Conservation (phyloP, 768 basidiomycete genomes). For the Tulasnella sp. region DNA sequence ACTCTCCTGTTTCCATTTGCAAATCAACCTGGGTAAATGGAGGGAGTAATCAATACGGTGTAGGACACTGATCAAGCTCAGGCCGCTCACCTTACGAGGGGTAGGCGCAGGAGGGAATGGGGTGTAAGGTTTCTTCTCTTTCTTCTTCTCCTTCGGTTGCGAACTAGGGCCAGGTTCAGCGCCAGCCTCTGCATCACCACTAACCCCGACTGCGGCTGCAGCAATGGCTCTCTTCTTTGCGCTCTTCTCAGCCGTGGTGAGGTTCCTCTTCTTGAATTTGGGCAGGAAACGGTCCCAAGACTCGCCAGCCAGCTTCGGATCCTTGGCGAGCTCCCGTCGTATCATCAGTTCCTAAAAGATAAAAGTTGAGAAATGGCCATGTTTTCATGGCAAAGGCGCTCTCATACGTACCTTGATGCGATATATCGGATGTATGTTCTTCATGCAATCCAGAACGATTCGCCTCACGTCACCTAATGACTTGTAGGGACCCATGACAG, state of each 20-base stretch:
- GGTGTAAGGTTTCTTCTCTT: slow-evolving; percentile 87
- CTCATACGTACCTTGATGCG: slow-evolving; percentile 69
- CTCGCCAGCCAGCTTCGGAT: slow-evolving; percentile 87
- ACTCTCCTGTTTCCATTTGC: slow-evolving; percentile 93
- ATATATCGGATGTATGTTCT: slow-evolving; percentile 98
- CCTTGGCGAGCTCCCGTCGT: slow-evolving; percentile 92
- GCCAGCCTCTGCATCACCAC: not conserved
- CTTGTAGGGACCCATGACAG: slow-evolving; percentile 95
- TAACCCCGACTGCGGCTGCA: slow-evolving; percentile 44
- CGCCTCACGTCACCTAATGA: slow-evolving; percentile 90
- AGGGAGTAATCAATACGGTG: not conserved
- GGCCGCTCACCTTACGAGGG: slow-evolving; percentile 64
- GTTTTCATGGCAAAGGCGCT: not conserved
- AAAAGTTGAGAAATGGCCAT: not conserved
- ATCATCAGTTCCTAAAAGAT: slow-evolving; percentile 89
- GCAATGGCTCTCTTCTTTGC: slow-evolving; percentile 75
- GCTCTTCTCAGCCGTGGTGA: slow-evolving; percentile 91
- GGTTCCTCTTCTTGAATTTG: slow-evolving; percentile 84
- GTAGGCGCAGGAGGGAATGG: slow-evolving; percentile 94
- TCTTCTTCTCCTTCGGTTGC: slow-evolving; percentile 24
- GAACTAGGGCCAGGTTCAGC: not conserved
- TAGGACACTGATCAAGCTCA: not conserved
- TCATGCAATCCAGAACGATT: slow-evolving; percentile 99
- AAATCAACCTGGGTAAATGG: slow-evolving; percentile 58
- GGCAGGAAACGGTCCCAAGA: slow-evolving; percentile 98